Percentiles rank a stretch among this genome's conserved stretches.
phyloP scores from a whole-genome alignment of 2,329 filamentous ascomycete species.

The Cercospora janseana region DNA sequence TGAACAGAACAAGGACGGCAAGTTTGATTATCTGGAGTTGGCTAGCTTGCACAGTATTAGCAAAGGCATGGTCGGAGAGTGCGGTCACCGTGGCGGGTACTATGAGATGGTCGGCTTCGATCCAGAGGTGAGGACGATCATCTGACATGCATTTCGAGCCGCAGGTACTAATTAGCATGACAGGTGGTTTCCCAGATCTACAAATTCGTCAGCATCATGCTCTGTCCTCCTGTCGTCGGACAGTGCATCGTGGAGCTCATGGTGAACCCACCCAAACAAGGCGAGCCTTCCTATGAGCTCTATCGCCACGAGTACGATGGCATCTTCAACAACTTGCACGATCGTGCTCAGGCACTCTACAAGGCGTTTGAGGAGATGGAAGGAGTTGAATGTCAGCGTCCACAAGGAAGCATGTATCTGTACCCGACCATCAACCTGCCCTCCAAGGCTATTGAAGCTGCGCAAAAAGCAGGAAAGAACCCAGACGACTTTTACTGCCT shows the following conservation, averaged over 20 bases:
- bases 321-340: constrained; percentile 74
- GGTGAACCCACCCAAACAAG: constrained; percentile 87
- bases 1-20: constrained; percentile 61
- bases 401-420: constrained; percentile 97
- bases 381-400: constrained; percentile 83
- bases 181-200: constrained; percentile 91
- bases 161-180: constrained; percentile 20
- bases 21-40: constrained; percentile 82
- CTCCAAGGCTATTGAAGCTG: constrained; percentile 71
- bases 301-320: constrained; percentile 82
- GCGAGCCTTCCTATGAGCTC: constrained; percentile 77
- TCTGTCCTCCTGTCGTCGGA: constrained; percentile 91
- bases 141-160: background rate
- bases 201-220: constrained; percentile 96
- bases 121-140: constrained; percentile 36
- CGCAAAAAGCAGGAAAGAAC: constrained; percentile 66
- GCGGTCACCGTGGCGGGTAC: constrained; percentile 94
- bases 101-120: constrained; percentile 95
- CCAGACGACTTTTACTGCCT: constrained; percentile 95
- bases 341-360: constrained; percentile 81
- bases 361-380: constrained; percentile 93
- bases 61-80: constrained; percentile 99
- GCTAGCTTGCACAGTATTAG: constrained; percentile 89
- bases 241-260: constrained; percentile 97
- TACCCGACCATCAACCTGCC: constrained; percentile 91